Base-by-base conservation (phyloP, 306 rosid genomes). In the Urtica urens region DNA sequence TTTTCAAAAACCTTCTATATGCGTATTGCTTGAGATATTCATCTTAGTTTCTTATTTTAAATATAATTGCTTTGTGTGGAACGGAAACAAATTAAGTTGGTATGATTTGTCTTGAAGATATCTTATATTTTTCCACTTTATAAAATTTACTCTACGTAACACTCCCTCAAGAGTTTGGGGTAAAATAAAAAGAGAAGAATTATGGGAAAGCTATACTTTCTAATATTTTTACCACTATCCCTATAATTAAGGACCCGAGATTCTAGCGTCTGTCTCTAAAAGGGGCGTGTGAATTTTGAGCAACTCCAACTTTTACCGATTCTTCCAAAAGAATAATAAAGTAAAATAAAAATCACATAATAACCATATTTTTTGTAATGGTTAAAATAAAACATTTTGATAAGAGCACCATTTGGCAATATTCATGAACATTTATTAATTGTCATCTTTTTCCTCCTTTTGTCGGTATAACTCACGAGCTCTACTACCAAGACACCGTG, bases 381-480 rank as follows among this genome's bases (percentile, higher is more conserved):
- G 33, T 10, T 1, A 9, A 35, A 35, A 35, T 3, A 3, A 16
- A 1, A 14, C 40, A 7, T 35, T 35, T 35, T 35, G 40, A 35
- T 35, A 35, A 3, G 40, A 35, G 40, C 40, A 35, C 40, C 40
- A 3, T 16, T 10, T 28, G n/a, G n/a, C n/a, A 28, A 4, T 4
- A 4, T 28, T 28, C n/a, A 35, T 9, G 40, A 35, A 35, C n/a
- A 35, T 35, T 35, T 0, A 35, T 7, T 35, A 35, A 4, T 35
- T 35, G 40, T 35, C 40, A 35, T 35, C 3, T 35, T 35, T 35
- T 35, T 7, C 14, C 46, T 38, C 53, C 25, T 57, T 62, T 63
- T 70, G 81, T 75, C 74, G 76, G 78, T 56, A 76, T 22, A 69
- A 41, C 68, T 60, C 64, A 51, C 73, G 65, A 68, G 73, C 52